Evolutionary conservation across 768 basidiomycete species (phyloP).

Genomic region (Pleurotus platypus): DNA sequence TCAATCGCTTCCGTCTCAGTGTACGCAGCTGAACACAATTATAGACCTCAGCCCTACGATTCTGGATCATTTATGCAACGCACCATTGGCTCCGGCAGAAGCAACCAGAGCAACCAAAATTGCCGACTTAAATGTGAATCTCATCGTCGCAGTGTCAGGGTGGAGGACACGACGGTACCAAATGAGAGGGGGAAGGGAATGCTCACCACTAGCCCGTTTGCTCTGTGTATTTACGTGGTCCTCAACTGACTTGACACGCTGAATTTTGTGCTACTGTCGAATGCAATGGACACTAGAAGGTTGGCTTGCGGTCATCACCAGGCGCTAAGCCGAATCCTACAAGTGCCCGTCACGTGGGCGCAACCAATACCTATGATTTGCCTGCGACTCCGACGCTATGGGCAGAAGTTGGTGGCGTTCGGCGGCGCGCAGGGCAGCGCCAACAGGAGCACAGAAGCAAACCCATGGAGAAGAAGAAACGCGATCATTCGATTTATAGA

Average conservation of each 20-base stretch:
- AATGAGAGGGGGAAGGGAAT: slow-evolving; percentile 1
- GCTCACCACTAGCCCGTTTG: not conserved
- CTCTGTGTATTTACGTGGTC: slow-evolving; percentile 2
- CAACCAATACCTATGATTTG: no score
- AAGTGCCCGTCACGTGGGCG: no score
- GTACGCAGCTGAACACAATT: not conserved
- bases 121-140: not conserved
- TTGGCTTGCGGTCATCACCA: not conserved
- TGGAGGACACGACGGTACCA: not conserved
- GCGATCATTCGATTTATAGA: no score
- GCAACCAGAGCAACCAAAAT: not conserved
- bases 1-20: not conserved
- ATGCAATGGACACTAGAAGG: slow-evolving; percentile 3
- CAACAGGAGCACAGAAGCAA: no score
- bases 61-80: not conserved
- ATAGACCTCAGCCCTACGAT: not conserved
- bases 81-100: slow-evolving; percentile 1
- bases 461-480: no score
- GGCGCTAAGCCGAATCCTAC: no score
- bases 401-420: no score
- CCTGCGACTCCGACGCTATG: no score
- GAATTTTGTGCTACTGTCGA: slow-evolving; percentile 3
- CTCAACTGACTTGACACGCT: not conserved
- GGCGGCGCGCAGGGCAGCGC: no score
- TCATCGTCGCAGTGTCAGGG: not conserved